Base-by-base conservation (phyloP, 2,329 filamentous ascomycete genomes). In the Paecilomyces formosus region DNA sequence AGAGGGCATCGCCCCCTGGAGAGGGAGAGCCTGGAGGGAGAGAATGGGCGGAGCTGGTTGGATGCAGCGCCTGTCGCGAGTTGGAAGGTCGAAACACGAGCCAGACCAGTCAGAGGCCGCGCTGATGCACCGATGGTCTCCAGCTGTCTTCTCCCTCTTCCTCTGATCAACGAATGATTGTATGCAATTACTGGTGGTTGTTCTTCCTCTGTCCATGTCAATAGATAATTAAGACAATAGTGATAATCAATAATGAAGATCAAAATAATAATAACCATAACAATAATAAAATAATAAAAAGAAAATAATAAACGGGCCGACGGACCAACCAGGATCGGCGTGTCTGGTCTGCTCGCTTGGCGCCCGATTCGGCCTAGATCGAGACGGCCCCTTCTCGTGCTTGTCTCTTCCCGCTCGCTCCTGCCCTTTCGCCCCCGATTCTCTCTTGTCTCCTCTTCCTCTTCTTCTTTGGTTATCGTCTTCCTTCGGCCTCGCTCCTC, bases 401-500 rank as follows among this genome's bases (percentile, higher is more conserved):
- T 31, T 6, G 8, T 12, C 30, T 2, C 8, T 31, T 31, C 30
- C 30, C 30, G 30, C 30, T 31, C 30, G 30, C 30, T 31, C 30
- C 30, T 31, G 24, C 24, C 24, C 59, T 60, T 55, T 49, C 53
- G 22, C 57, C 55, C 56, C 24, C 56, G 56, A 63, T 63, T 64
- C 62, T 63, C 60, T 62, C 63, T 61, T 60, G 60, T 61, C 60
- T 62, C 53, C 60, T 58, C 55, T 53, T 21, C 9, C 60, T 60
- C 61, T 58, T 61, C 65, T 63, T 61, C 60, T 64, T 58, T 67
- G 56, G 59, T 50, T 58, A 59, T 53, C 60, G 57, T 62, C 63
- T 64, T 67, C 66, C 62, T 64, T 70, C 69, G 65, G 58, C 64
- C 64, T 65, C 62, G 62, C 66, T 67, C 64, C 65, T 62, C 63